Evolutionary conservation across 2,329 filamentous ascomycete genomes (phyloP), one percentile per base, ranked within the genome.

Genomic region (Pestalotiopsis sp.): DNA sequence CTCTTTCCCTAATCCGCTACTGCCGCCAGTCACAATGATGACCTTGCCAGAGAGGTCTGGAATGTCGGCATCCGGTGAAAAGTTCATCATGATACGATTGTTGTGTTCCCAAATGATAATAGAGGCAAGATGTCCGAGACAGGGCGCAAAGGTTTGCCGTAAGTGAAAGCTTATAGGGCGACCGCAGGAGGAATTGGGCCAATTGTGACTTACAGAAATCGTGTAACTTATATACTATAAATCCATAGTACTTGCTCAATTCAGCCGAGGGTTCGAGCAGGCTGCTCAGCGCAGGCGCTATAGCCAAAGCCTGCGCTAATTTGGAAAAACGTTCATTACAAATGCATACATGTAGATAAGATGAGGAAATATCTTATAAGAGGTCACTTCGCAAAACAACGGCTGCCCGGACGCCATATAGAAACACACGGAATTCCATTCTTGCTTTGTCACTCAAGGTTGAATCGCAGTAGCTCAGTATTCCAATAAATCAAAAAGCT

Each of bases 11-110:
- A 84, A 74, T 0, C 81, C 81, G 27, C 76, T 72, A 59, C 78
- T 83, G 68, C 78, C 80, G 41, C 80, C 80, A n/a, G 79, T 81
- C 36, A 81, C 74, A 2, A 81, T 71, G 23, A 81, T 78, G 17
- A 79, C 73, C 66, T 79, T 80, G 25, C 75, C 78, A 5, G 72
- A 59, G 6, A 81, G 75, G 52, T 75, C 69, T 4, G 79, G 79
- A 45, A 81, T 79, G 49, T 78, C 76, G 45, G 45, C 14, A 49
- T n/a, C 45, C 17, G 45, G 45, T 7, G 45, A 49, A 49, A 49
- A 49, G 45, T 49, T 49, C 45, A 49, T 49, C 13, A 5, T 49
- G 45, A 14, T 49, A 17, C 45, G 45, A 49, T 49, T 49, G 7
- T 49, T 2, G 45, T 14, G 17, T 49, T 17, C 17, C 45, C 45